Conservation (phyloP, 2,329 filamentous ascomycete genomes). For the Rhytidhysteron rufulum region DNA sequence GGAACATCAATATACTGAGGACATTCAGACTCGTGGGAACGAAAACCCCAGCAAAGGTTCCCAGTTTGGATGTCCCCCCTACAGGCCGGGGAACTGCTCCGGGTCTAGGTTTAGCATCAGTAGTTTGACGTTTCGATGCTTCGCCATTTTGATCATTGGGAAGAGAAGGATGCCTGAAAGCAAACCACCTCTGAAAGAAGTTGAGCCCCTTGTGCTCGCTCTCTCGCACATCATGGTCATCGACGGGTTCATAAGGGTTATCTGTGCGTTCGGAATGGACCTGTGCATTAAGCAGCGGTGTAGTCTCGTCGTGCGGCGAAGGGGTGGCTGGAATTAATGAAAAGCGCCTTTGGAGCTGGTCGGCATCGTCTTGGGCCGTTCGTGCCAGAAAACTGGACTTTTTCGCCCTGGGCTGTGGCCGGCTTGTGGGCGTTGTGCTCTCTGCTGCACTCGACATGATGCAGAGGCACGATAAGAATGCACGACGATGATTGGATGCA, state of each 20-base stretch:
- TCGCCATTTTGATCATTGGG: constrained; percentile 18
- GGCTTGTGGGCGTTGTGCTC: constrained; percentile 18
- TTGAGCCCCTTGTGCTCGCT: constrained; percentile 15
- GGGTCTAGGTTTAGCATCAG: constrained; percentile 27
- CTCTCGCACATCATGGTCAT: constrained; percentile 11
- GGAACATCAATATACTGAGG: constrained; percentile 86
- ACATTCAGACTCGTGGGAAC: constrained; percentile 88
- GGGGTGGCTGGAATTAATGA: constrained; percentile 22
- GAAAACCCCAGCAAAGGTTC: constrained; percentile 64
- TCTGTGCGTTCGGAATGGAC: constrained; percentile 1
- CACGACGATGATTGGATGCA: not conserved
- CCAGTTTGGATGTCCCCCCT: constrained; percentile 59
- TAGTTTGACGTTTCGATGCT: constrained; percentile 21
- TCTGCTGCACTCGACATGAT: constrained; percentile 23
- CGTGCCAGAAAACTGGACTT: constrained; percentile 46
- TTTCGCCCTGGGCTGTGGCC: constrained; percentile 25
- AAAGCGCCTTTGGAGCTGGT: constrained; percentile 40
- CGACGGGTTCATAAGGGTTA: constrained; percentile 4
- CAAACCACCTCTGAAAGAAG: constrained; percentile 22
- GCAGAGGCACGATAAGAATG: too few species aligned
- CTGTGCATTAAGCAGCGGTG: constrained; percentile 20
- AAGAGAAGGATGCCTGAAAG: constrained; percentile 14
- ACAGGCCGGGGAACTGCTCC: constrained; percentile 38
- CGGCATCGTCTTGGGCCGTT: constrained; percentile 43
- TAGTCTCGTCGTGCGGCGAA: constrained; percentile 29